Conservation (phyloP, 2,329 filamentous ascomycete species). For the Alternaria sp. region DNA sequence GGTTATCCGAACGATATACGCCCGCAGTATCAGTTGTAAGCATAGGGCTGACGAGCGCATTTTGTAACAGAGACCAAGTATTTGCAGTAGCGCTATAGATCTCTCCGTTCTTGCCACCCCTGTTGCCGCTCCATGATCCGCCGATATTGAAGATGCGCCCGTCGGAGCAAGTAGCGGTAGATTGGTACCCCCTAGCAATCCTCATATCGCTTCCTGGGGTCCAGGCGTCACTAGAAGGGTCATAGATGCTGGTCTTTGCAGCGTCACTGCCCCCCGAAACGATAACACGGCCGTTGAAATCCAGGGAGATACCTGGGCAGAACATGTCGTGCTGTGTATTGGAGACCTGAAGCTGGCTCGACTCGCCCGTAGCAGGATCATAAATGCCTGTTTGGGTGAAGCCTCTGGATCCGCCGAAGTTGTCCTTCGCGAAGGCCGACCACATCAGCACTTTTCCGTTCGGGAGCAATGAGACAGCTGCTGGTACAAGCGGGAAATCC, state of each 20-base stretch:
- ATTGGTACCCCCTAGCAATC: constrained; percentile 66
- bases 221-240: constrained; percentile 56
- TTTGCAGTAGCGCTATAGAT: constrained; percentile 51
- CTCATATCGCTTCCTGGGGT: constrained; percentile 57
- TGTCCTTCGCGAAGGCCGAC: constrained; percentile 26
- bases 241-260: constrained; percentile 53
- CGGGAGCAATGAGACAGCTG: constrained; percentile 29
- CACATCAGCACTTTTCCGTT: constrained; percentile 36
- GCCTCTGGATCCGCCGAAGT: constrained; percentile 28
- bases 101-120: constrained; percentile 63
- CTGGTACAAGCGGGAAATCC: constrained; percentile 37
- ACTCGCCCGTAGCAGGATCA: constrained; percentile 31
- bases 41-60: constrained; percentile 56
- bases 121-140: constrained; percentile 61
- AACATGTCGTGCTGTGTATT: constrained; percentile 63
- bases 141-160: constrained; percentile 66
- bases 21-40: constrained; percentile 57
- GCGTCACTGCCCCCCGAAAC: constrained; percentile 63
- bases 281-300: constrained; percentile 57
- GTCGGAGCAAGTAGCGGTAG: constrained; percentile 58
- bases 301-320: constrained; percentile 61
- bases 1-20: constrained; percentile 59
- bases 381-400: constrained; percentile 44
- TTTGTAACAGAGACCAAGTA: constrained; percentile 56
- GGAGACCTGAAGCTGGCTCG: constrained; percentile 34